Percentiles rank a stretch among this genome's conserved stretches.
Evolutionary conservation across 2,329 filamentous ascomycete species (phyloP).

Genomic region (Fusarium xyrophilum): DNA sequence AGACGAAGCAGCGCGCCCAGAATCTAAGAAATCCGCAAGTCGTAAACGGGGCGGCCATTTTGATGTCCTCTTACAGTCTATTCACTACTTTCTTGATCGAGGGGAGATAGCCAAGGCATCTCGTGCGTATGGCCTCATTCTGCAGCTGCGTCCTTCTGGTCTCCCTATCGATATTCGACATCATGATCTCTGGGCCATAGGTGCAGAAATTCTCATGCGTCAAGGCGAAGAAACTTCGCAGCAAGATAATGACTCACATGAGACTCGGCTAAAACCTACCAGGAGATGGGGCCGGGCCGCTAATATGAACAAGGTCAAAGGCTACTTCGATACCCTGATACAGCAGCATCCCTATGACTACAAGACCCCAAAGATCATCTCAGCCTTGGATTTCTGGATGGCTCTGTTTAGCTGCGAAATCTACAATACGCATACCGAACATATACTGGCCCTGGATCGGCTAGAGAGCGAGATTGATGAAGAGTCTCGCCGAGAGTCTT

Average conservation of each 20-base stretch:
- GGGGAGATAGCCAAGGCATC: constrained; percentile 75
- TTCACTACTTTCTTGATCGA: constrained; percentile 75
- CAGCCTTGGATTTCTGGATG: constrained; percentile 79
- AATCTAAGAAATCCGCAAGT: constrained; percentile 13
- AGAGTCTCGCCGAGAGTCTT: constrained; percentile 21
- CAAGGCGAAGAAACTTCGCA: constrained; percentile 51
- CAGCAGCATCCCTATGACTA: constrained; percentile 76
- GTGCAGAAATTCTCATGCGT: constrained; percentile 82
- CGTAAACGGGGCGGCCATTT: constrained; percentile 58
- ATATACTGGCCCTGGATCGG: constrained; percentile 53
- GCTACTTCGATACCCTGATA: constrained; percentile 80
- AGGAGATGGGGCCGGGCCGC: constrained; percentile 52
- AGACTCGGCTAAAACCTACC: not conserved
- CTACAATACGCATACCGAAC: constrained; percentile 72
- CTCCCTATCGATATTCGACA: constrained; percentile 70
- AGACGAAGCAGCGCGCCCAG: constrained; percentile 14
- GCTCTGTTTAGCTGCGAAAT: constrained; percentile 83
- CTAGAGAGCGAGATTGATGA: constrained; percentile 43
- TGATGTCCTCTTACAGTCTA: constrained; percentile 69
- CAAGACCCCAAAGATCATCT: constrained; percentile 63
- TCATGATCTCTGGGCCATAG: constrained; percentile 79
- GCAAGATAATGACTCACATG: constrained; percentile 2
- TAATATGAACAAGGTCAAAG: constrained; percentile 55
- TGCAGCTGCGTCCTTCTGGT: constrained; percentile 58
- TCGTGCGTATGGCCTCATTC: constrained; percentile 76